Base-by-base conservation (phyloP, 1,139 yeast species). In the Meyerozyma elateridarum region DNA sequence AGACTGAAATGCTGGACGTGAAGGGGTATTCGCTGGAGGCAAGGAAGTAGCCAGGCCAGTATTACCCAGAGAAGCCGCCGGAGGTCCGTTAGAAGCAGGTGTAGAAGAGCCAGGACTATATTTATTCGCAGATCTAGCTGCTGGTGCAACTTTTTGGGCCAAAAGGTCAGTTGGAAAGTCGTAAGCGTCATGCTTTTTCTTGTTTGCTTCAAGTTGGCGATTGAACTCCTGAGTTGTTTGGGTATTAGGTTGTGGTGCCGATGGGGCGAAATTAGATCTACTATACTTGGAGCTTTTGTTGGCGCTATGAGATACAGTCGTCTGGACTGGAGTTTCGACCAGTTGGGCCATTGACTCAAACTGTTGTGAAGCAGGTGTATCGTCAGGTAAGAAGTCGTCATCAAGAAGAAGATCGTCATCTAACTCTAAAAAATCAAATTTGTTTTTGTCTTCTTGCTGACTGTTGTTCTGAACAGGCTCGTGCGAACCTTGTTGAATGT, bases 111-210 rank as follows among this genome's bases (percentile, higher is more conserved):
- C 55, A 15, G 65, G 52, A 1, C 55, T 51, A 41, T 60, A 61
- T 39, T 52, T 56, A 22, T 38, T 36, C 11, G 42, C 29, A 14
- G 51, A 40, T 36, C 70, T 51, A 4, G 61, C 48, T 4, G 67
- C 67, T 2, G 70, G 69, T 34, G 50, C 61, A 4, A 55, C 42
- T 18, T 49, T 53, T 22, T 62, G 64, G 2, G 70, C 63, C 17
- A 84, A 60, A 32, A 85, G 56, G 33, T 70, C 79, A 24, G 71
- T 61, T 1, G 95, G 95, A 45, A 85, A 78, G 51, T 85, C 95
- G 49, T 84, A 85, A 1, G 87, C 85, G 56, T 80, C 85, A 12
- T 79, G 72, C 46, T 76, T 79, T 46, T 71, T 70, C 51, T 79
- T 78, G 15, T 64, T 64, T 15, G 56, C 56, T 28, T 64, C 67